Evolutionary conservation across 2,329 filamentous ascomycete species (phyloP), one percentile per base, ranked within the genome.

Genomic region (Phaeophleospora eucalypticola): DNA sequence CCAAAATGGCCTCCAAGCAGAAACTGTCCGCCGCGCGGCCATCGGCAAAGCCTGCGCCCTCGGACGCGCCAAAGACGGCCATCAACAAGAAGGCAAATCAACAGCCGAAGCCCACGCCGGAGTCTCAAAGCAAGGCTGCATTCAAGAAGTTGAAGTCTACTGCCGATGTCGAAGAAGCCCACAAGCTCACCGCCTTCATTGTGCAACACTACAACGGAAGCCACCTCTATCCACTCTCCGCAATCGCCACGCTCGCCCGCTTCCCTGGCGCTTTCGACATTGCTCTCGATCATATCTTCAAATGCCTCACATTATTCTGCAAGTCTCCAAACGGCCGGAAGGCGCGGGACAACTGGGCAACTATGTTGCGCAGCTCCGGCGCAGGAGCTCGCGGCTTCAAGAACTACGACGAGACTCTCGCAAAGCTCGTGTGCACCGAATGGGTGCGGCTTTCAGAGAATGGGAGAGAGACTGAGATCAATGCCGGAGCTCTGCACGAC

Each of bases 161-260:
- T 27, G 17, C 4, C 9, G 19, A 41, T 41, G 3, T 32, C 4
- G 21, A 24, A 32, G 39, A 41, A 4, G 20, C 39, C 9, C 29
- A 21, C n/a, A 15, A 32, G 14, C n/a, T 41, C 16, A 24, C 39
- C 21, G 15, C 19, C 8, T 15, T 15, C 4, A 6, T 32, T 2
- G 21, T 41, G 12, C 16, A 41, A 27, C 21, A 32, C 3, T 41
- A 41, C 39, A 24, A 32, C 9, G 39, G 39, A 20, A 41, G 33
- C 7, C 21, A 16, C 14, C 3, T 32, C 14, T 17, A 41, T 27
- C 20, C 21, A n/a, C 14, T 41, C 14, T 10, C 20, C 2, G 39
- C 39, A 8, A 24, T 32, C 21, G 18, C 16, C 10, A 24, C 20
- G 20, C 39, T 24, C 14, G 39, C 18, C 18, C 16, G 20, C n/a